Percentiles rank a stretch among this genome's conserved stretches.
phyloP scores from a whole-genome alignment of 2,329 filamentous ascomycete species.

The Aspergillus texensis region DNA sequence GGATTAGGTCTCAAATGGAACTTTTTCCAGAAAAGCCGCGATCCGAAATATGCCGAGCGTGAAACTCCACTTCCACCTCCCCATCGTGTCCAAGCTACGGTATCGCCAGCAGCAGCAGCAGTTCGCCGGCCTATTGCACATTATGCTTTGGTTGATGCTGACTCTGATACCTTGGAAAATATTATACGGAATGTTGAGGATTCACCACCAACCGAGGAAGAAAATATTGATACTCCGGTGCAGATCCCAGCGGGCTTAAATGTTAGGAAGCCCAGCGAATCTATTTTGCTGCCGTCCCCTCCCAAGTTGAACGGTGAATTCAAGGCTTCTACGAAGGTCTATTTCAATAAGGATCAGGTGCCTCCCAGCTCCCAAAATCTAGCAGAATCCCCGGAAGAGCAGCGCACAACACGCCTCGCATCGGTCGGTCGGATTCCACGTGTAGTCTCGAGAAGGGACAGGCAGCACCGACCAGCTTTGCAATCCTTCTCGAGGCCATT shows the following conservation, averaged over 20 bases:
- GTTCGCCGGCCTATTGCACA: conserved; percentile 55
- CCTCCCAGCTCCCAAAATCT: conserved; percentile 18
- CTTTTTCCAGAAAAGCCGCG: conserved; percentile 56
- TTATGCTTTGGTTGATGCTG: conserved; percentile 59
- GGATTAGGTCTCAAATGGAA: conserved; percentile 55
- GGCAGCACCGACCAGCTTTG: conserved; percentile 67
- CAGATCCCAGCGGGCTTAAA: conserved; percentile 33
- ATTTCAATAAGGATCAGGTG: conserved; percentile 35
- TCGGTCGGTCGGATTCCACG: conserved; percentile 86
- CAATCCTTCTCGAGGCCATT: conserved; percentile 89
- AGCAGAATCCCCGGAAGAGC: conserved; percentile 23
- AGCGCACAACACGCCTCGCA: conserved; percentile 66
- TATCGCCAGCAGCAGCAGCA: conserved; percentile 37
- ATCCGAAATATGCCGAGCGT: conserved; percentile 24
- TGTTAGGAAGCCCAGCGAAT: conserved; percentile 38
- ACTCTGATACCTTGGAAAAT: conserved; percentile 43
- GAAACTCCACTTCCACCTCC: conserved; percentile 23
- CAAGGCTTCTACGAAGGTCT: conserved; percentile 39
- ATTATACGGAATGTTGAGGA: conserved; percentile 42
- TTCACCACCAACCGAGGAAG: conserved; percentile 44
- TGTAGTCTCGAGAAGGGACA: conserved; percentile 68
- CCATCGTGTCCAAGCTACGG: conserved; percentile 43
- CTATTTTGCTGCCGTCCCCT: conserved; percentile 47
- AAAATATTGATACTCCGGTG: conserved; percentile 23
- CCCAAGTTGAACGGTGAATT: conserved; percentile 40